Conservation (phyloP, 2,329 filamentous ascomycete genomes). For the Botrytis cinerea region DNA sequence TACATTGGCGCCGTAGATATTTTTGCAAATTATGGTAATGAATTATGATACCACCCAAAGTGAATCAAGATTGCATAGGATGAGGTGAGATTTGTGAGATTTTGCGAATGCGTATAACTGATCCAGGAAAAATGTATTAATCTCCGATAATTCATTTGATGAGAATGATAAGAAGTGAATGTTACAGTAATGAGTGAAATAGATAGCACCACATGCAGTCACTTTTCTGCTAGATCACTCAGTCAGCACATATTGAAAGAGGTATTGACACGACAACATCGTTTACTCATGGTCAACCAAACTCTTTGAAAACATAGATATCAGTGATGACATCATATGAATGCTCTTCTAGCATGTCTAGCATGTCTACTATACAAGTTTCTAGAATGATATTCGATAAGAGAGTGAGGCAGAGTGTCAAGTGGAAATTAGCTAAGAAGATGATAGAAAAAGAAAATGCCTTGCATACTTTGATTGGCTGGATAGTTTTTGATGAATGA, state of each 20-base stretch:
- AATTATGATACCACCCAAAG: background rate
- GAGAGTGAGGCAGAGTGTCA: background rate
- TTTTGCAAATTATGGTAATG: background rate
- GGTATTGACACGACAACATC: background rate
- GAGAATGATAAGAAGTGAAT: background rate
- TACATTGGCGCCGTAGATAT: no score
- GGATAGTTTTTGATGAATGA: no score
- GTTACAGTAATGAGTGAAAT: background rate
- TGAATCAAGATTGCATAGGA: background rate
- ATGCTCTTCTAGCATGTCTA: fast-evolving
- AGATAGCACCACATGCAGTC: background rate
- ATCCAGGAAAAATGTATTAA: fast-evolving
- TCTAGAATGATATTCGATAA: background rate
- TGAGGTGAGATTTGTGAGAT: fast-evolving
- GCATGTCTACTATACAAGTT: background rate
- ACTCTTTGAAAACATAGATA: background rate
- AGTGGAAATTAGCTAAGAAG: background rate
- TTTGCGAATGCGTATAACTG: background rate
- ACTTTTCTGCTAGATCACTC: background rate
- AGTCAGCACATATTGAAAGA: background rate
- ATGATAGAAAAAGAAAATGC: background rate
- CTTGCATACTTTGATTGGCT: background rate
- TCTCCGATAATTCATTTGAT: background rate
- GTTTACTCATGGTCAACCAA: background rate
- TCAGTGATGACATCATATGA: background rate